phyloP scores from a whole-genome alignment of 2,329 filamentous ascomycete species.

The Pseudogymnoascus sp. region DNA sequence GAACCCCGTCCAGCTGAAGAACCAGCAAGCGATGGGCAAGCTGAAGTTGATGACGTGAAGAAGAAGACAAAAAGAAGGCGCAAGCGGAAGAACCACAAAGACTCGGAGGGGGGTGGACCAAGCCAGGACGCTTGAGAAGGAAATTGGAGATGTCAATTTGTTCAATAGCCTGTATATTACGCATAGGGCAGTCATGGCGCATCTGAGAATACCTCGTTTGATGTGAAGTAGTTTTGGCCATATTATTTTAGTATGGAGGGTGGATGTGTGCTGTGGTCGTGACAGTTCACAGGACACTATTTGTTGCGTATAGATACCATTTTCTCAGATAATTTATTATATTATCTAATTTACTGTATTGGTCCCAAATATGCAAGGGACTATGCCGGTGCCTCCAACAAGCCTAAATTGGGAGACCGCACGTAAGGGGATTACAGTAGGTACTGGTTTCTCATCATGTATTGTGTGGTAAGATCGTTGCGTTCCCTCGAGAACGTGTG shows the following conservation, averaged over 20 bases:
- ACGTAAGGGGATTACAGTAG: too few species aligned
- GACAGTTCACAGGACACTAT: not conserved
- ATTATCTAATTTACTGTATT: too few species aligned
- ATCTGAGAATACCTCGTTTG: not conserved
- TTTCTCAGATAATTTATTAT: not conserved
- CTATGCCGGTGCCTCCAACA: too few species aligned
- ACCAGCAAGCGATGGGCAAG: not conserved
- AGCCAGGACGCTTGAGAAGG: not conserved
- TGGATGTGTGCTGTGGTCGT: not conserved
- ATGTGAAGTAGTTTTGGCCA: not conserved
- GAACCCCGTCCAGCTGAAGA: not conserved
- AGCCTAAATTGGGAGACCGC: too few species aligned
- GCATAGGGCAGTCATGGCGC: not conserved
- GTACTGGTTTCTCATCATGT: too few species aligned
- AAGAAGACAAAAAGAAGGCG: conserved; percentile 2
- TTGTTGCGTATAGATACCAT: not conserved
- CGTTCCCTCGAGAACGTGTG: too few species aligned
- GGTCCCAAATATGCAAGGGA: too few species aligned
- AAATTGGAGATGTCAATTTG: not conserved
- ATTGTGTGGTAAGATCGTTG: too few species aligned
- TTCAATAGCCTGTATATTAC: not conserved
- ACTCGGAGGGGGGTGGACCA: not conserved
- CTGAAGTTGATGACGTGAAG: conserved; percentile 7
- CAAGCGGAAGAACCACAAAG: conserved; percentile 7
- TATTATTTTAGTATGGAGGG: not conserved